Base-by-base conservation (phyloP, 108 stramenopile genomes). In the Fragilariopsis cylindrus region DNA sequence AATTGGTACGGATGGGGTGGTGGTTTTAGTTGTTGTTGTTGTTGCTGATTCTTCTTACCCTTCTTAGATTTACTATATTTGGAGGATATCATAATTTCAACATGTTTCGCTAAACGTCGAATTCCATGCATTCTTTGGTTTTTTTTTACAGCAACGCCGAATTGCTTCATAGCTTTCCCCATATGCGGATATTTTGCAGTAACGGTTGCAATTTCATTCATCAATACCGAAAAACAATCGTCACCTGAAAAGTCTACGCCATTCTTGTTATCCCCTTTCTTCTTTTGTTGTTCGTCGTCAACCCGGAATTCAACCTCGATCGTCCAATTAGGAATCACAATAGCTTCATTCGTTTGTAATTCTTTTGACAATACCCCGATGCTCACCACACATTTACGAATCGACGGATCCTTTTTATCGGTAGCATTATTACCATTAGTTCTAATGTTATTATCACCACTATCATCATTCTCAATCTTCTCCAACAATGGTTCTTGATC, bases 351-450 rank as follows among this genome's bases (percentile, higher is more conserved):
- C 44, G 53, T 58, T 62, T 85, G 84, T 45, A 85, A 53, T 7
- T 72, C 53, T 67, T 83, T 76, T 0, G 76, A 66, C 54, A 85
- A 44, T 7, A 85, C 52, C 4, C 84, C 84, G 57, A 85, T 69
- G 66, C 48, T 74, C 16, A 70, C 19, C 42, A 60, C 54, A 21
- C 40, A 41, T 11, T 63, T 63, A 57, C 60, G 72, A 63, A 63
- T 45, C 39, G 43, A n/a, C 0, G 40, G 62, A 4, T 5, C 45
- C 13, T 42, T 45, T 45, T 63, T 41, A 4, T 63, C 62, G 58
- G 39, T 40, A 30, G 39, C 58, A 11, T 60, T 40, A 30, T 60
- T 30, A 40, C 41, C 43, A 30, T 21, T 19, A 58, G 30, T 30
- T 30, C 21, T 1, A 30, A 30, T 30, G 21, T 30, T 30, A 30